These are phyloP conservation scores for Aspergillus alliaceus DNA, from an alignment of 2,329 filamentous ascomycete species.

Conservation along the genomic window DNA sequence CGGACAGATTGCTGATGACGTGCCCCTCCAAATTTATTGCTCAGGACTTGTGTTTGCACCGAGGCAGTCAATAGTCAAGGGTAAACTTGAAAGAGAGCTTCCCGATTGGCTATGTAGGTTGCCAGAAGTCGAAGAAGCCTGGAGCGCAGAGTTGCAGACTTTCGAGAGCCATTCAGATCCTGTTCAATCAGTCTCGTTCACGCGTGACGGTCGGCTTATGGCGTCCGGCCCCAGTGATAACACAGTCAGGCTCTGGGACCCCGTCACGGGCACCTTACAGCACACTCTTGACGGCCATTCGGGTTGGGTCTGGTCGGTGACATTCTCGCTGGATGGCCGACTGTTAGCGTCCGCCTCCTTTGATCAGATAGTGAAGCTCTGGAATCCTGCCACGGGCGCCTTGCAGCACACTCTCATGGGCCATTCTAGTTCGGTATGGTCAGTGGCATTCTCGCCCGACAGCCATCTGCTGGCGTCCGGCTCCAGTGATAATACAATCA, in stretches of 20 bases:
- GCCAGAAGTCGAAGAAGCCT: neutral
- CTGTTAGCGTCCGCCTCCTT: neutral
- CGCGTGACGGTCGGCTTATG: neutral
- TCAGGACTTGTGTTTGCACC: constrained; percentile 34
- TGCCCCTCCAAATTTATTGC: constrained; percentile 37
- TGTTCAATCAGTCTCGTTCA: neutral
- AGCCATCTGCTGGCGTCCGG: neutral
- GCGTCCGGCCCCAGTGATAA: neutral
- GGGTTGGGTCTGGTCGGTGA: neutral
- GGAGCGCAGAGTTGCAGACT: neutral
- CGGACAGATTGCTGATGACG: constrained; percentile 22
- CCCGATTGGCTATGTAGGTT: neutral
- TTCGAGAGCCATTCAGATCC: neutral
- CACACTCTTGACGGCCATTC: neutral
- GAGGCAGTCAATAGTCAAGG: constrained; percentile 22
- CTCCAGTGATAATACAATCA: constrained; percentile 1
- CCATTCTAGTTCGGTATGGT: neutral
- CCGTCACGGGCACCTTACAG: neutral
- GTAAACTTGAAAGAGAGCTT: constrained; percentile 18
- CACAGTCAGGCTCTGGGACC: neutral
- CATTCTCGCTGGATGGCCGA: neutral
- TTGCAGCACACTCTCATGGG: neutral
- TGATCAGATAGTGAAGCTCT: no score
- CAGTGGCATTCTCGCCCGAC: neutral
- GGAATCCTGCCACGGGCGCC: neutral